Evolutionary conservation across 495 filamentous ascomycete genomes (phyloP), one percentile per base, ranked within the genome.

Genomic region (Pyronema omphalodes): DNA sequence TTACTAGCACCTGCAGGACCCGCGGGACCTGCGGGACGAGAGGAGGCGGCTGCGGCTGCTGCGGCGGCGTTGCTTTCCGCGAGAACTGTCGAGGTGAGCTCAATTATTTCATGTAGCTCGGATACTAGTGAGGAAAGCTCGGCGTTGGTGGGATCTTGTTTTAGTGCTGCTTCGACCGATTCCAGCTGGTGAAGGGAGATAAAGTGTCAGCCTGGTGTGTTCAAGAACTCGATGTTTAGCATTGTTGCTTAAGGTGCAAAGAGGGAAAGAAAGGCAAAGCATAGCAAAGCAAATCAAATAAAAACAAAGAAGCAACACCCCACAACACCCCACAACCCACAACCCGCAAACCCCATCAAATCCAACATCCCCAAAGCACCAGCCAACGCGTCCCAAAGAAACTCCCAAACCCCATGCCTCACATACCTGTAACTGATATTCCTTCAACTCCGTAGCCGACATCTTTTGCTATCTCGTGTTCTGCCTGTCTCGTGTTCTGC

Each of bases 31-130:
- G 44, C 19, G 9, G 4, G 70, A 66, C 29, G 68, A 6, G 76
- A 67, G 44, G 75, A 66, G 29, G 73, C 61, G 7, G 60, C 51
- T 12, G 60, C 55, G 9, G 60, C 37, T n/a, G 56, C 48, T 12
- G 48, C 52, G 23, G 36, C 48, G 18, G 46, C 57, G 52, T 48
- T 49, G 45, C 51, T 43, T 71, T 93, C 86, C 74, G 80, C 79
- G 72, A 93, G 82, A 56, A 81, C 74, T 57, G 80, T 79, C 72
- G 84, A 75, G 67, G 83, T 78, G 60, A 87, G 74, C 70, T 74
- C 73, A 68, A 93, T 84, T 73, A 85, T 76, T 74, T 86, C 76
- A 75, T 85, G 77, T 68, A 94, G 78, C 75, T 93, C 86, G 70
- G 72, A 67, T 67, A 82, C 81, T 65, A 94, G 80, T 67, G 73